Percentiles rank a stretch among this genome's conserved stretches.
phyloP scores from a whole-genome alignment of 176 grass and related monocot genomes.

The Ensete ventricosum region DNA sequence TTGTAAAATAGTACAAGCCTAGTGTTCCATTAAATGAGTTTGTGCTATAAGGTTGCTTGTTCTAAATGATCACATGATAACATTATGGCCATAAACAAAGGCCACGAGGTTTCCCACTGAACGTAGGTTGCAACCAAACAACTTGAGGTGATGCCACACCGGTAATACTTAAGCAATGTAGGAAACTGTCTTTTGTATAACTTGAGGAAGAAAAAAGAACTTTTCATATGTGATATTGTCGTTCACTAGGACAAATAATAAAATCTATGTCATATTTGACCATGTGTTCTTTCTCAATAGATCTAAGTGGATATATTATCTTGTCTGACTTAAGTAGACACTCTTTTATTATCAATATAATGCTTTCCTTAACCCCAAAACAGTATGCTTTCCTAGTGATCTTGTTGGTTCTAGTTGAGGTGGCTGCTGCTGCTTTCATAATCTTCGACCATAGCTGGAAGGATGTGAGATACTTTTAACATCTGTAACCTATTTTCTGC shows the following conservation, averaged over 20 bases:
- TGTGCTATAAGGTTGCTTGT: background rate
- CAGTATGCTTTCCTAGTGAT: slow-evolving; percentile 73
- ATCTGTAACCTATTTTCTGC: slow-evolving; percentile 13
- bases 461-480: slow-evolving; percentile 52
- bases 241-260: background rate
- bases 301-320: no score
- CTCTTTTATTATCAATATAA: background rate
- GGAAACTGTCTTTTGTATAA: background rate
- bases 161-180: background rate
- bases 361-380: slow-evolving; percentile 51
- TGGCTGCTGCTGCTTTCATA: slow-evolving; percentile 83
- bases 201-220: background rate
- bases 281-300: no score
- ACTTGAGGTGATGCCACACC: background rate
- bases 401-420: slow-evolving; percentile 68
- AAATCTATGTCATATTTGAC: no score
- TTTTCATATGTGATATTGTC: background rate
- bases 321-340: background rate
- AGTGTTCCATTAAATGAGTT: background rate
- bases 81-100: background rate
- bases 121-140: background rate
- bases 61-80: background rate
- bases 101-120: background rate
- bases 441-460: slow-evolving; percentile 96
- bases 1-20: no score